These are phyloP conservation scores for Cystobasidium onofrii DNA, from an alignment of 768 basidiomycete genomes.

Conservation along the genomic window DNA sequence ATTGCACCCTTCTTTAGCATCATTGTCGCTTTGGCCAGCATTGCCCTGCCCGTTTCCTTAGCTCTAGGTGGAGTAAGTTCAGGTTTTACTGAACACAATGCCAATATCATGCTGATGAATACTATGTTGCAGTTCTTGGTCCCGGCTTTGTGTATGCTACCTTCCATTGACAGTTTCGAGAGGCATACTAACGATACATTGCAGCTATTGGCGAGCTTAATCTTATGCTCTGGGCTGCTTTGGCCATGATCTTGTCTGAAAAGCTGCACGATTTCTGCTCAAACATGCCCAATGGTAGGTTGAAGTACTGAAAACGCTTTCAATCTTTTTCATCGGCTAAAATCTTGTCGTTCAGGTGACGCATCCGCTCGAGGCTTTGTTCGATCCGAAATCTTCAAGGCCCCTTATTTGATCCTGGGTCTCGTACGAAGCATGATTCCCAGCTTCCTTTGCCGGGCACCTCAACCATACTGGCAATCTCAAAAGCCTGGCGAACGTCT, in stretches of 20 bases:
- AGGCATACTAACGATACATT: not conserved
- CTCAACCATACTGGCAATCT: conserved; percentile 6
- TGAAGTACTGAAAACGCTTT: too few relatives aligned
- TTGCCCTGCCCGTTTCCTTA: conserved; percentile 20
- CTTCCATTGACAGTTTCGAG: too few relatives aligned
- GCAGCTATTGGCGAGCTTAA: conserved; percentile 26
- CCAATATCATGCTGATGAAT: not conserved
- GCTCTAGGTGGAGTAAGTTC: conserved; percentile 16
- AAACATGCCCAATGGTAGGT: conserved; percentile 20
- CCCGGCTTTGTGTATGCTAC: conserved; percentile 11
- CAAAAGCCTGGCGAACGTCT: not conserved
- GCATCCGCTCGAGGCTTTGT: conserved; percentile 8
- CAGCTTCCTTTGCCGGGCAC: not conserved
- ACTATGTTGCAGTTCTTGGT: conserved; percentile 21
- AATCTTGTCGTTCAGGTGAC: not conserved
- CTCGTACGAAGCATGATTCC: conserved; percentile 24
- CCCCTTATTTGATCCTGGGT: conserved; percentile 27
- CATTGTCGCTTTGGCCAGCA: conserved; percentile 11
- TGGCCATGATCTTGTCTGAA: conserved; percentile 17
- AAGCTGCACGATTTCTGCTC: conserved; percentile 29
- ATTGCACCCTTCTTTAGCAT: conserved; percentile 31
- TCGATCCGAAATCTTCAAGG: conserved; percentile 25
- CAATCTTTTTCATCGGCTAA: too few relatives aligned
- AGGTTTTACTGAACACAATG: too few relatives aligned
- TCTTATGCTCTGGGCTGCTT: conserved; percentile 8